phyloP scores from a whole-genome alignment of 495 filamentous ascomycete species.

The Podospora pseudopauciseta region DNA sequence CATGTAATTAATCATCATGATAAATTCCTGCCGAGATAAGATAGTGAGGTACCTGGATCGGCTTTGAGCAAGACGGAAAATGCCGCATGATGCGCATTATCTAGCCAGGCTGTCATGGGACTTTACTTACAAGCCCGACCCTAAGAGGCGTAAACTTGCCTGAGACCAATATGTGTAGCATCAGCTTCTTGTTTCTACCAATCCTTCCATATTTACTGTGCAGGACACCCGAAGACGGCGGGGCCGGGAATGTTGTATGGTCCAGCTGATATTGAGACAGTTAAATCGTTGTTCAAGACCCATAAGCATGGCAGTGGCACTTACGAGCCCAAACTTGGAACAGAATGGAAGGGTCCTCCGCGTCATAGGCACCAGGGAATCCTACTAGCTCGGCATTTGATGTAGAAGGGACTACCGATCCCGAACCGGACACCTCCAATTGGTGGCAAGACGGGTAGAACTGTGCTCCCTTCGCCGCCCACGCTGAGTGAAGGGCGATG shows the following conservation, averaged over 20 bases:
- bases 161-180: too few species aligned
- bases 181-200: not conserved
- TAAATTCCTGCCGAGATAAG: too few species aligned
- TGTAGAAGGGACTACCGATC: slow-evolving; percentile 40
- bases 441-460: slow-evolving; percentile 71
- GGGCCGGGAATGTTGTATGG: slow-evolving; percentile 56
- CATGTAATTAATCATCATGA: too few species aligned
- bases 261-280: slow-evolving; percentile 21
- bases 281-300: not conserved
- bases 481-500: slow-evolving; percentile 61
- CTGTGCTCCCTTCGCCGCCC: slow-evolving; percentile 54
- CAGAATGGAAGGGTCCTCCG: slow-evolving; percentile 53
- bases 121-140: too few species aligned
- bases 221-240: slow-evolving; percentile 36
- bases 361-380: slow-evolving; percentile 49
- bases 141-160: too few species aligned
- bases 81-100: too few species aligned
- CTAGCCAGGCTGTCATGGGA: too few species aligned
- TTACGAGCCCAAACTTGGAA: slow-evolving; percentile 54
- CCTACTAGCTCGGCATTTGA: slow-evolving; percentile 33
- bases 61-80: too few species aligned
- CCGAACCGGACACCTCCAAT: slow-evolving; percentile 58
- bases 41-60: too few species aligned
- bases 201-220: not conserved
- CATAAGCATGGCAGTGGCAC: not conserved